Base-by-base conservation (phyloP, 345 rosid species). In the Gossypium thurberi region DNA sequence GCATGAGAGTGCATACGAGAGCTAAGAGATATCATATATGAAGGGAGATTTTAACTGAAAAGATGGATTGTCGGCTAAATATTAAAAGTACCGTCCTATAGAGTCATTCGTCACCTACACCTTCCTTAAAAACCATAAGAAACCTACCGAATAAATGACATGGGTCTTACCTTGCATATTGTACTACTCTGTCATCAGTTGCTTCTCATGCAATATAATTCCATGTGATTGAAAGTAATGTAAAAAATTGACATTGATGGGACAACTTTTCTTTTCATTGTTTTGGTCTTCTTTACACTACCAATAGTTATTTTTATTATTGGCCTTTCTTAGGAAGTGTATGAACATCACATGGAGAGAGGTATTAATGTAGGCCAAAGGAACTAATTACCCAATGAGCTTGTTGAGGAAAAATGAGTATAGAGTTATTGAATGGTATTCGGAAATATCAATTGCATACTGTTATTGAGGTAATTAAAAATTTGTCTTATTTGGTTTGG, bases 121-220 rank as follows among this genome's bases (percentile, higher is more conserved):
- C 43, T 69, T 51, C 40, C 56, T 8, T 47, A 7, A 7, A 15
- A 23, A 40, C 13, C 18, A 47, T 48, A 23, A 15, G 4, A 56
- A 43, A 21, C 51, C 74, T 57, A 71, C 53, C 74, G 23, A 57
- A 57, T 68, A 57, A 71, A 57, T 71, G 40, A 15, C 55, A 13
- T 15, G 26, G 43, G 53, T 12, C 28, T 37, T 57, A 71, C 37
- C 37, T 71, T 26, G 71, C 46, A 18, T 8, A 20, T 0, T 33
- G 1, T 4, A 8, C 13, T 23, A 13, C 18, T 46, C 44, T 3
- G 71, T 50, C 71, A 17, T 51, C 44, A 10, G 44, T 23, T 26
- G 21, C 59, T 68, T 50, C 58, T 51, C 59, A 17, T 50, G 44
- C 59, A 17, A 51, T 26, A 28, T 50, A 50, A 4, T 26, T 68